Percentiles rank a stretch among this genome's conserved stretches.
These are phyloP conservation scores for Trametes versicolor DNA, from an alignment of 1,284 basidiomycete species.

Conservation along the genomic window DNA sequence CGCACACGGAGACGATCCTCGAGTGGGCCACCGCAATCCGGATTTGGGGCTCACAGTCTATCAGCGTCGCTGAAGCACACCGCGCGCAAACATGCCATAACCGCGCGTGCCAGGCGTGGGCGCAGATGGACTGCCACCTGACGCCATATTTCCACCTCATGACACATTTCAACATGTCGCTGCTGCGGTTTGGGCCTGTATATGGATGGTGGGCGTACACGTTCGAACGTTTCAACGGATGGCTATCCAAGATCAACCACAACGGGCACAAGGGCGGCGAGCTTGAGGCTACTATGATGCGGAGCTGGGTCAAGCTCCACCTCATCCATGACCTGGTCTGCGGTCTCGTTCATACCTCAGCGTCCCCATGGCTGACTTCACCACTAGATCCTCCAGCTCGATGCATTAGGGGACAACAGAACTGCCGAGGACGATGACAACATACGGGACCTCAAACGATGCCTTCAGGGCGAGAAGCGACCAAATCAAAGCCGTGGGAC, in stretches of 20 bases:
- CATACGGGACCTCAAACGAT: no score
- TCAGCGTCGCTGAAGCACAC: neutral
- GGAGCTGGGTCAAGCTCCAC: neutral
- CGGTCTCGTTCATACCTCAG: no score
- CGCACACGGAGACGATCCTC: neutral
- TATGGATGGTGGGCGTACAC: neutral
- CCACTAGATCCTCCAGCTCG: no score
- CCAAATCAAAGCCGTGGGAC: no score
- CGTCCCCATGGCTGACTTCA: no score
- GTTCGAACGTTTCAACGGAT: neutral
- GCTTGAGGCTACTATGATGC: neutral
- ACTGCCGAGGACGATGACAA: no score
- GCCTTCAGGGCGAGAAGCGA: no score
- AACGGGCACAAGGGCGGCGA: neutral
- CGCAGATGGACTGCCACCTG: slow-evolving; percentile 25
- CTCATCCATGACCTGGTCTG: neutral
- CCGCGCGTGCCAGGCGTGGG: neutral
- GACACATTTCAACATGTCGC: neutral
- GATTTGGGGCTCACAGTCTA: neutral
- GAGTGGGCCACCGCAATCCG: neutral
- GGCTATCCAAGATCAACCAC: neutral
- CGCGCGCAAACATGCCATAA: neutral
- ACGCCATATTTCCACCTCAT: slow-evolving; percentile 29
- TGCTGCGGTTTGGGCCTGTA: neutral
- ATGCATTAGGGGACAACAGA: no score